Base-by-base conservation (phyloP, 208 protist species). In the Borovskyia barvae region DNA sequence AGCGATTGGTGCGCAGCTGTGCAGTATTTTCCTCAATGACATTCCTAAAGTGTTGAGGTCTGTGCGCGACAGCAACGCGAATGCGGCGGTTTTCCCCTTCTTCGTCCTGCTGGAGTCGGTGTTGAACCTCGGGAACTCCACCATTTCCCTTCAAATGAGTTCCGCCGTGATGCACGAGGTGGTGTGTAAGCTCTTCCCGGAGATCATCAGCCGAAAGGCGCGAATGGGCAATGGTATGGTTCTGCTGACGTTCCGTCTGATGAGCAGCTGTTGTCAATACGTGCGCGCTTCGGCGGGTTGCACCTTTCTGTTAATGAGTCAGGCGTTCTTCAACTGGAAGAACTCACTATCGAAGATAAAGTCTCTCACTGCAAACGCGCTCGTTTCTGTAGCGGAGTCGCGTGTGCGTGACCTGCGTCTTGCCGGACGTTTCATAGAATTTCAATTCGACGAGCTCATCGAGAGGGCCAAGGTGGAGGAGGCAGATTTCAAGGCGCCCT, bases 61-160 rank as follows among this genome's bases (percentile, higher is more conserved):
- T 3, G 71, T 90, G n/a, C 74, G 69, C 46, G 70, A 81, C 22
- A 75, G 85, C 30, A 82, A 66, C 29, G 17, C 60, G 19, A 62
- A 43, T 67, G 54, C 55, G 28, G 77, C 66, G 33, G 85, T 93
- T 15, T 87, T 87, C 51, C 81, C 78, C 0, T 95, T 90, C 55
- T 95, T 95, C 55, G 71, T 92, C 26, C 54, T 95, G 72, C 59
- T 95, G 20, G 86, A 95, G 66, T 87, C 71, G 43, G 53, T 87
- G 28, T 46, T 95, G 41, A 64, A 85, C 54, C 48, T 93, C 11
- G 66, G 65, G 42, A 90, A 92, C 73, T 92, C 86, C 6, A 95
- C 90, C 20, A 62, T 82, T 12, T 75, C 84, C 15, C 75, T 95
- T 41, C 90, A 95, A 62, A 80, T 93, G 60, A 80, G 84, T 41